These are phyloP conservation scores for Sphagnum contortum DNA, from an alignment of 225 moss, liverwort and hornwort species.

Conservation along the genomic window DNA sequence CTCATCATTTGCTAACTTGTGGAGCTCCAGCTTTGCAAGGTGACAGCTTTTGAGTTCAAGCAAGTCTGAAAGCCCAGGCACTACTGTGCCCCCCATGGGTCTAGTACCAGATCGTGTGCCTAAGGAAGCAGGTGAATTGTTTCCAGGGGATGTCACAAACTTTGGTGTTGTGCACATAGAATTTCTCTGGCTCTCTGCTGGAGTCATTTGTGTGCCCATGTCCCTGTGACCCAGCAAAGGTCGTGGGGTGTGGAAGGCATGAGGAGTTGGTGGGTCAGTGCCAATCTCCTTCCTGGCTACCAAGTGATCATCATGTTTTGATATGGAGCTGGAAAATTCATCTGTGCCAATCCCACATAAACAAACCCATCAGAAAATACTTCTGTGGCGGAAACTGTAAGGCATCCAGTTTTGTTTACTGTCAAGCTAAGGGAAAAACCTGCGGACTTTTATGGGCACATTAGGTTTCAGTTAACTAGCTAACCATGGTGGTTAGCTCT, in stretches of 20 bases:
- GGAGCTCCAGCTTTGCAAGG: constrained; percentile 22
- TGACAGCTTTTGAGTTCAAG: constrained; percentile 31
- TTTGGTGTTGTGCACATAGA: constrained; percentile 18
- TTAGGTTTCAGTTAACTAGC: no score
- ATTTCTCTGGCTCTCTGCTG: constrained; percentile 37
- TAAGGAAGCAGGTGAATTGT: constrained; percentile 35
- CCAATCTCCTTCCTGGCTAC: constrained; percentile 14
- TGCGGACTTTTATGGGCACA: no score
- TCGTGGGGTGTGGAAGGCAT: not conserved
- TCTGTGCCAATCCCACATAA: no score
- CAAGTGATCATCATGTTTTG: constrained; percentile 7
- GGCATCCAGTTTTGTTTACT: no score
- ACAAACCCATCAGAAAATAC: no score
- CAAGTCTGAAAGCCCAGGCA: constrained; percentile 5
- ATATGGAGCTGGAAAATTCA: no score
- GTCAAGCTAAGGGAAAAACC: no score
- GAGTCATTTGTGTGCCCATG: constrained; percentile 65
- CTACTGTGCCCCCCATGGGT: constrained; percentile 7
- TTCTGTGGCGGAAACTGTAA: no score
- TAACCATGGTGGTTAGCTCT: no score
- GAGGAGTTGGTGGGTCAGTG: constrained; percentile 10
- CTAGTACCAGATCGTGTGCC: constrained; percentile 10
- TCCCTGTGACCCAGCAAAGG: constrained; percentile 14
- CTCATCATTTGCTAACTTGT: constrained; percentile 9
- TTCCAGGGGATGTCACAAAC: constrained; percentile 18